phyloP scores from a whole-genome alignment of 2,329 filamentous ascomycete genomes.

The Calycina herbarum region DNA sequence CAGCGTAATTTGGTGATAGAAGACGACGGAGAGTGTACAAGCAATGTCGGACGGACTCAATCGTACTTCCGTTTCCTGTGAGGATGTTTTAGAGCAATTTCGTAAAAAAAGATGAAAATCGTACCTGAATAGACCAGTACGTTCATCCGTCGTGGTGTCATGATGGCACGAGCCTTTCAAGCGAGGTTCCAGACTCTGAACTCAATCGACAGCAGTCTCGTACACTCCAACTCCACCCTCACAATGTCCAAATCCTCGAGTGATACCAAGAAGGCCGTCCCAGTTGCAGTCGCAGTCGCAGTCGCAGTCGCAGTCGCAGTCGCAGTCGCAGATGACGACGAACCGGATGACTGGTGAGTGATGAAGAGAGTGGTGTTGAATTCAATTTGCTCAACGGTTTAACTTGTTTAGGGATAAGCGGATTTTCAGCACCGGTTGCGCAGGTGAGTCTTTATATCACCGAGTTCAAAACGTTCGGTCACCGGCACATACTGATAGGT shows the following conservation, averaged over 20 bases:
- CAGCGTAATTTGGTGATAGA: conserved; percentile 87
- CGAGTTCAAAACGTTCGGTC: conserved; percentile 12
- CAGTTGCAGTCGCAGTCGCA: too few species aligned
- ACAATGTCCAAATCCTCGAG: conserved; percentile 37
- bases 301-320: conserved; percentile 27
- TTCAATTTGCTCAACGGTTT: background rate
- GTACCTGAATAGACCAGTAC: conserved; percentile 89
- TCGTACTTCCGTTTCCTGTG: conserved; percentile 77
- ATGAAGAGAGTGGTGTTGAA: background rate
- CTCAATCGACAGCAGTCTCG: background rate
- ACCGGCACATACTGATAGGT: conserved; percentile 3
- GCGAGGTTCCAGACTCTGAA: conserved; percentile 24
- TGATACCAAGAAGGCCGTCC: conserved; percentile 28
- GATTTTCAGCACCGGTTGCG: conserved; percentile 94
- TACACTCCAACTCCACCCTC: conserved; percentile 11
- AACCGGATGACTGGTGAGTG: conserved; percentile 88
- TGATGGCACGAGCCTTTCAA: conserved; percentile 39
- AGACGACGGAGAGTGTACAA: conserved; percentile 83
- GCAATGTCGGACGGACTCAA: conserved; percentile 87
- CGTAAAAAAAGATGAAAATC: conserved; percentile 18
- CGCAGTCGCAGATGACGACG: conserved; percentile 68
- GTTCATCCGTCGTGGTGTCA: conserved; percentile 74
- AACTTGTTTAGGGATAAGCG: conserved; percentile 77
- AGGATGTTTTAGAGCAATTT: conserved; percentile 6
- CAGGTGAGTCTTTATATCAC: conserved; percentile 56